phyloP scores from a whole-genome alignment of 73 alveolate genomes.

The Paramecium sexaurelia region DNA sequence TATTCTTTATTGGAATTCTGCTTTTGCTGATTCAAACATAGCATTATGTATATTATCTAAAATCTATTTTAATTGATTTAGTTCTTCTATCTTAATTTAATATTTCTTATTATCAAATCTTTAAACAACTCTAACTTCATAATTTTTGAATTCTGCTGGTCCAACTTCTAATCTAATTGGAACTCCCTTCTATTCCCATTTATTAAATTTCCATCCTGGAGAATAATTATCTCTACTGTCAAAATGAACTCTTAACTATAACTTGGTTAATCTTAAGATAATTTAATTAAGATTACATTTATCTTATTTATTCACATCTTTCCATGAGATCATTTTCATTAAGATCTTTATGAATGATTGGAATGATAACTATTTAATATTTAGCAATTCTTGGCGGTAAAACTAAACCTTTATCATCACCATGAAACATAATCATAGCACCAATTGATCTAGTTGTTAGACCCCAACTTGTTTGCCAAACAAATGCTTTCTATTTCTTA shows the following conservation, averaged over 20 bases:
- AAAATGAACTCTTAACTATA: constrained; percentile 84
- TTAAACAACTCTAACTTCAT: constrained; percentile 80
- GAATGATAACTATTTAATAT: constrained; percentile 95
- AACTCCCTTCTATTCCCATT: constrained; percentile 99
- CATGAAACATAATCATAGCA: constrained; percentile 97
- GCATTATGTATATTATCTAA: constrained; percentile 89
- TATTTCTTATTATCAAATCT: constrained; percentile 82
- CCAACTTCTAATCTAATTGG: constrained; percentile 99
- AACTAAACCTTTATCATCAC: constrained; percentile 99
- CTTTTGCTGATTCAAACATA: constrained; percentile 89
- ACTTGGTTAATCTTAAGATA: constrained; percentile 61
- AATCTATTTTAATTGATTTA: constrained; percentile 77
- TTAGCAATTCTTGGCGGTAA: constrained; percentile 99
- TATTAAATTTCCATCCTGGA: constrained; percentile 99
- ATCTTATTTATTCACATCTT: constrained; percentile 76
- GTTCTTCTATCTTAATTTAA: constrained; percentile 73
- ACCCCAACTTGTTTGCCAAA: constrained; percentile 99
- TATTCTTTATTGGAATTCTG: constrained; percentile 77
- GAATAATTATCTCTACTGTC: constrained; percentile 97
- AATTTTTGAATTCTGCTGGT: constrained; percentile 76
- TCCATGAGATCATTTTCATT: constrained; percentile 74
- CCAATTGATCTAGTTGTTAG: constrained; percentile 97
- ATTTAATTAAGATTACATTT: neutral
- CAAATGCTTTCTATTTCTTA: constrained; percentile 87
- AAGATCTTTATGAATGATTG: constrained; percentile 88